Evolutionary conservation across 495 filamentous ascomycete species (phyloP).

Genomic region (Aspergillus panamensis): DNA sequence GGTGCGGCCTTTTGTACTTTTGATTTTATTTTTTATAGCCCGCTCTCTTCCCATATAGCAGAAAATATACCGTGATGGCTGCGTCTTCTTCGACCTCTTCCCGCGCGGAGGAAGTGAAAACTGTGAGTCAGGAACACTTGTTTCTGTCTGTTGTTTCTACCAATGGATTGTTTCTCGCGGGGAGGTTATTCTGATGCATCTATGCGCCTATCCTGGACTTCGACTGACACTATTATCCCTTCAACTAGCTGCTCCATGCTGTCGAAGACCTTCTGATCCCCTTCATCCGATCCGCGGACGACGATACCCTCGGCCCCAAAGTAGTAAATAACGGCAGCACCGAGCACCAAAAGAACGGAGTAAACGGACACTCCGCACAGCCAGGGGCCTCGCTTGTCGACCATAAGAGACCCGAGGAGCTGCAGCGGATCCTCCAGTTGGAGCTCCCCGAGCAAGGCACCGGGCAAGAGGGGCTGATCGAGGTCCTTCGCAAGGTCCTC

Average conservation of each 20-base stretch:
- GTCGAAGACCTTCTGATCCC: slow-evolving; percentile 73
- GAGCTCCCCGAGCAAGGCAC: slow-evolving; percentile 60
- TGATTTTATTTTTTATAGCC: not conserved
- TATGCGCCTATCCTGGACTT: not conserved
- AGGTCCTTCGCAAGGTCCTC: slow-evolving; percentile 62
- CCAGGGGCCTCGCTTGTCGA: slow-evolving; percentile 64
- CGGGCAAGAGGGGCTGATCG: slow-evolving; percentile 68
- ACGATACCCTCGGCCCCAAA: slow-evolving; percentile 48
- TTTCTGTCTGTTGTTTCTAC: not conserved
- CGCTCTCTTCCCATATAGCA: not conserved
- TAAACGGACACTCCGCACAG: slow-evolving; percentile 40
- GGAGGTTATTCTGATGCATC: not conserved
- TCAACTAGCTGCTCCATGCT: slow-evolving; percentile 62
- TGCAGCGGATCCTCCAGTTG: slow-evolving; percentile 61
- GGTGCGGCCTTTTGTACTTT: not conserved
- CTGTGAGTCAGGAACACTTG: slow-evolving; percentile 32
- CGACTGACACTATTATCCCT: not conserved
- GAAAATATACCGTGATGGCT: slow-evolving; percentile 24
- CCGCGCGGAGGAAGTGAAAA: slow-evolving; percentile 45
- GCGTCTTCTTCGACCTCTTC: slow-evolving; percentile 21
- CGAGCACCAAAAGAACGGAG: slow-evolving; percentile 13
- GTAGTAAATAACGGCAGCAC: slow-evolving; percentile 47
- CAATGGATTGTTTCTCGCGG: not conserved
- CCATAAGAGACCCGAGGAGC: slow-evolving; percentile 64
- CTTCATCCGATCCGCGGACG: slow-evolving; percentile 73